Percentiles rank a stretch among this genome's conserved stretches.
phyloP scores from a whole-genome alignment of 2,329 filamentous ascomycete genomes.

The Penicillium sp. region DNA sequence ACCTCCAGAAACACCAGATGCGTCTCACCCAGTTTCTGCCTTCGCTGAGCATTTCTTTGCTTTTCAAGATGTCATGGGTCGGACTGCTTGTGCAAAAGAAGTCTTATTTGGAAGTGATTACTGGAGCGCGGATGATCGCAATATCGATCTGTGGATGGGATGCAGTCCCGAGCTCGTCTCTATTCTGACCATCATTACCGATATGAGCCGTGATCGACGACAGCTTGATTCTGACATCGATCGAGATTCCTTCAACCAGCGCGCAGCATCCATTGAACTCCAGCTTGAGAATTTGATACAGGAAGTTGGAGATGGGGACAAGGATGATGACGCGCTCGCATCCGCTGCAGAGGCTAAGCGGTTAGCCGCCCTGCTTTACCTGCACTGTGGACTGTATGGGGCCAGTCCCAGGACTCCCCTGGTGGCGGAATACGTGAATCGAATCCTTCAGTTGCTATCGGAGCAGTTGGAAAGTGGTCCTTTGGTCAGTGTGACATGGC shows the following conservation, averaged over 20 bases:
- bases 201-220: constrained; percentile 43
- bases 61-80: constrained; percentile 54
- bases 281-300: constrained; percentile 38
- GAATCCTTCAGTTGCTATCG: constrained; percentile 37
- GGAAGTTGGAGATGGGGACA: constrained; percentile 30
- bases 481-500: constrained; percentile 42
- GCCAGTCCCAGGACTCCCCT: constrained; percentile 43
- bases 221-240: constrained; percentile 26
- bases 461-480: constrained; percentile 34
- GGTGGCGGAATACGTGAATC: constrained; percentile 32
- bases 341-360: constrained; percentile 46
- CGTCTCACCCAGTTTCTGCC: constrained; percentile 30
- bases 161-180: constrained; percentile 50
- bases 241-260: constrained; percentile 28
- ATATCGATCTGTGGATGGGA: constrained; percentile 50
- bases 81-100: constrained; percentile 51
- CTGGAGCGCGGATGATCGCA: constrained; percentile 43
- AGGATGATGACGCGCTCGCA: constrained; percentile 35
- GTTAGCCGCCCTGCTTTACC: constrained; percentile 47
- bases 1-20: constrained; percentile 8
- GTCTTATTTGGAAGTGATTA: constrained; percentile 51
- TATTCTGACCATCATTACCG: constrained; percentile 50
- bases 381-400: constrained; percentile 48
- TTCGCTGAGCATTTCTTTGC: constrained; percentile 52
- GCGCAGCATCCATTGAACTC: constrained; percentile 36